Evolutionary conservation across 1,284 basidiomycete genomes (phyloP).

Genomic region (Sanghuangporus weigelae): DNA sequence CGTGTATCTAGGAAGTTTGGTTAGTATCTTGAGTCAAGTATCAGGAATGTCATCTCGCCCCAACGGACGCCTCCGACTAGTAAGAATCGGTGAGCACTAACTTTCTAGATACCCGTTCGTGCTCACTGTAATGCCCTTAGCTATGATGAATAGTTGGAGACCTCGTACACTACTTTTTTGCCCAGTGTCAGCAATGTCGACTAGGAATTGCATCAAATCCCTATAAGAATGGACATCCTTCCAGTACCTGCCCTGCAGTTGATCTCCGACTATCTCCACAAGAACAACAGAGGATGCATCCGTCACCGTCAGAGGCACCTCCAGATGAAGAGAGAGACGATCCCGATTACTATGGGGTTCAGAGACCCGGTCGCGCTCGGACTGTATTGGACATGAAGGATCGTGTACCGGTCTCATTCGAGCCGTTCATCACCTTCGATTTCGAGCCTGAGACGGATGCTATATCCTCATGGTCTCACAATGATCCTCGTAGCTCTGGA

Average conservation of each 20-base stretch:
- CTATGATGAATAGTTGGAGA: background rate
- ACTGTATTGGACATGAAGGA: background rate
- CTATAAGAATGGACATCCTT: background rate
- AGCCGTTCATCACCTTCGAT: slow-evolving; percentile 11
- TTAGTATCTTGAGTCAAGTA: background rate
- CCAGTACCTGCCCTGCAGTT: background rate
- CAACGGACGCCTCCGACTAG: background rate
- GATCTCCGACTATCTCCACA: background rate
- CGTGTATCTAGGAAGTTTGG: background rate
- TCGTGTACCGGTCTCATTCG: background rate
- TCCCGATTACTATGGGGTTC: background rate
- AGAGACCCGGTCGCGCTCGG: background rate
- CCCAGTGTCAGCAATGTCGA: background rate
- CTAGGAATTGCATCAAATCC: background rate
- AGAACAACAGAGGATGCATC: background rate
- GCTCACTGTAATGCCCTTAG: background rate
- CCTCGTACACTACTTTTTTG: background rate
- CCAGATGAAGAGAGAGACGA: background rate
- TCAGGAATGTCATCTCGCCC: background rate
- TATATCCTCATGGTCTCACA: background rate
- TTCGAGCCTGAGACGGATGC: slow-evolving; percentile 5
- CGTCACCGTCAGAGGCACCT: background rate
- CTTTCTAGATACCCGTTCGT: background rate
- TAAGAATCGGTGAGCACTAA: background rate
- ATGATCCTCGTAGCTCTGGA: background rate